phyloP scores from a whole-genome alignment of 2,329 filamentous ascomycete genomes.

The Raffaelea ambrosiae region DNA sequence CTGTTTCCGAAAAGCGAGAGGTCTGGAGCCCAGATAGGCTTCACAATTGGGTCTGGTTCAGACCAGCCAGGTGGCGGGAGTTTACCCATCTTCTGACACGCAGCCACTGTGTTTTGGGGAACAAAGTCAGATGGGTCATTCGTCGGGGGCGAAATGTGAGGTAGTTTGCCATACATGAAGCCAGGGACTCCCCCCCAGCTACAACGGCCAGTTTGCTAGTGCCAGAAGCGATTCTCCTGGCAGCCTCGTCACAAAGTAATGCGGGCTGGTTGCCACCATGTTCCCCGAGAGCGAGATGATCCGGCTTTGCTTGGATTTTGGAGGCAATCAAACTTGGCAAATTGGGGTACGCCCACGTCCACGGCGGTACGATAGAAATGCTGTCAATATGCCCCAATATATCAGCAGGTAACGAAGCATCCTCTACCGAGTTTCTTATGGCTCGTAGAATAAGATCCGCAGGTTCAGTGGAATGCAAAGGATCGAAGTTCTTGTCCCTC shows the following conservation, averaged over 20 bases:
- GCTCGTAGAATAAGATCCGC: constrained; percentile 6
- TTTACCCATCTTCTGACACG: constrained; percentile 4
- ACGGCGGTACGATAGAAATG: constrained; percentile 8
- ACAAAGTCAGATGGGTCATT: too few species aligned
- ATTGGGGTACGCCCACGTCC: constrained; percentile 7
- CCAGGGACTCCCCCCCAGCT: constrained; percentile 8
- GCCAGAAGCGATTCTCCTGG: constrained; percentile 1
- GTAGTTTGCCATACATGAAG: not conserved
- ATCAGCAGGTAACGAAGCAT: not conserved
- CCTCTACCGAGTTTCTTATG: constrained; percentile 1
- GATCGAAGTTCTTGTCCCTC: constrained; percentile 5
- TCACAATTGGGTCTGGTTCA: constrained; percentile 1
- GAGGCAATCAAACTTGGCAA: constrained; percentile 4
- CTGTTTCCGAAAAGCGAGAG: constrained; percentile 3
- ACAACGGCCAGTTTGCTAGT: constrained; percentile 7
- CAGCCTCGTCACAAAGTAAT: constrained; percentile 6
- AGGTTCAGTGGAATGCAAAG: constrained; percentile 2
- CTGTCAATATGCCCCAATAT: constrained; percentile 2
- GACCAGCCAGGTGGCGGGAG: constrained; percentile 6
- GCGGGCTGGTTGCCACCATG: constrained; percentile 10
- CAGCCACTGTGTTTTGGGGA: constrained; percentile 2
- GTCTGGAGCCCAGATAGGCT: constrained; percentile 3
- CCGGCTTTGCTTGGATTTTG: not conserved
- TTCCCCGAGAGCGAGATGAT: not conserved
- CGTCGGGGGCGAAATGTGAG: not conserved